Base-by-base conservation (phyloP, 768 basidiomycete species). In the Leccinum boreale region DNA sequence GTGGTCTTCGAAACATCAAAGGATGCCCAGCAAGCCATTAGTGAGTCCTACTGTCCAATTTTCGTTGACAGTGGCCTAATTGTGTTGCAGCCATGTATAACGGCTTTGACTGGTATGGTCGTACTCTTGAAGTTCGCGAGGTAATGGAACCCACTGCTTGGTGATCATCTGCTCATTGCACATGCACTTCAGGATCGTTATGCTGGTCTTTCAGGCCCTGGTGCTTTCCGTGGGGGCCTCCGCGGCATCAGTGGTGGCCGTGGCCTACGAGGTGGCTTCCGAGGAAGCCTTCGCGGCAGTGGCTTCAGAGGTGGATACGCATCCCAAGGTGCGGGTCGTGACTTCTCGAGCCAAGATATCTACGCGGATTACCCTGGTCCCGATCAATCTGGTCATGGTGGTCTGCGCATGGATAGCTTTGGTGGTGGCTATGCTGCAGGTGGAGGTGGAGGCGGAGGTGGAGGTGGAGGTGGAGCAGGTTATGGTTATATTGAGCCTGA, bases 81-180 rank as follows among this genome's bases (percentile, higher is more conserved):
- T 44, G 36, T 21, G 8, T 10, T 36, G 24, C 62, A 97, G 95
- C 77, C 66, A 97, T 96, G 92, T 98, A 95, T 72, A 90, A 97
- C 58, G 95, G 95, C 28, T 97, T 92, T 65, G 94, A 97, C 61
- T 98, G 96, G 94, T 95, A 95, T 71, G 95, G 95, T 8, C 89
- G 92, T 50, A 85, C 87, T 8, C 85, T 99, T 12, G 96, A 99
- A 78, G 96, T 98, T 35, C 90, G 95, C 63, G 93, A 97, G 83
- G 93, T 92, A 71, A 79, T 67, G 4, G 10, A 10, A 17, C 42
- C 14, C 21, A 5, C n/a, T 2, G 7, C 26, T 53, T 58, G 23
- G 0, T 2, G 4, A 45, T 45, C 58, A 48, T 50, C 2, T 35
- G 3, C 19, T 50, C 17, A 56, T 59, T 15, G 3, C 15, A 42